These are phyloP conservation scores for Rhododendron simsii DNA, from an alignment of 148 eudicot genomes.

Conservation along the genomic window DNA sequence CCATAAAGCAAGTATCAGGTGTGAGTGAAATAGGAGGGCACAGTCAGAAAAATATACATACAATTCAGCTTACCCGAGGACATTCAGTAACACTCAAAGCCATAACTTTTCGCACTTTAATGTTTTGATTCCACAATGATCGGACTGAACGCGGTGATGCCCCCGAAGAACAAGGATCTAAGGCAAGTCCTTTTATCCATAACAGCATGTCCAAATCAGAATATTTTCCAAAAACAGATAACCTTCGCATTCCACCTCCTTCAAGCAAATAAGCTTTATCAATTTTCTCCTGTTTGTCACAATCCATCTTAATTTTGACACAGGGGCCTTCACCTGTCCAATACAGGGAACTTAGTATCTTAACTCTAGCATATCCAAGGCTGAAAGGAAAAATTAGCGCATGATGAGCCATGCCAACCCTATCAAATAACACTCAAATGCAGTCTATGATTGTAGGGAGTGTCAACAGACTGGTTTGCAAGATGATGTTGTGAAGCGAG, in stretches of 20 bases:
- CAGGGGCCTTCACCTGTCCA: neutral
- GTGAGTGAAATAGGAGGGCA: neutral
- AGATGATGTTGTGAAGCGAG: too few species aligned
- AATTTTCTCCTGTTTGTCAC: neutral
- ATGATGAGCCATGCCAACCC: neutral
- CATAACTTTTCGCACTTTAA: conserved; percentile 27
- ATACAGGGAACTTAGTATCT: neutral
- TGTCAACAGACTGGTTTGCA: neutral
- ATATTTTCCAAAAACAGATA: neutral
- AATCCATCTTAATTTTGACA: neutral
- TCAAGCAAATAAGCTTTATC: neutral
- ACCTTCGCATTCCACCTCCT: neutral
- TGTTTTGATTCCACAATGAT: conserved; percentile 1
- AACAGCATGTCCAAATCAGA: neutral
- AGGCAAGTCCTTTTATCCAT: conserved; percentile 4
- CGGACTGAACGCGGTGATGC: neutral
- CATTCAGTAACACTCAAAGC: conserved; percentile 13
- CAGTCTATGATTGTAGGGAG: neutral
- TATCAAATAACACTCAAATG: neutral
- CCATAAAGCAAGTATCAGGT: neutral
- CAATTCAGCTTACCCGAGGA: conserved; percentile 26
- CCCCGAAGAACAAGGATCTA: neutral
- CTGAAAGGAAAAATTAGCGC: neutral
- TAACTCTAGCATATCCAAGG: neutral
- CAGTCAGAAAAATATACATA: neutral